phyloP scores from a whole-genome alignment of 371 early-diverging fungal species.

The Chytridium lagenaria region DNA sequence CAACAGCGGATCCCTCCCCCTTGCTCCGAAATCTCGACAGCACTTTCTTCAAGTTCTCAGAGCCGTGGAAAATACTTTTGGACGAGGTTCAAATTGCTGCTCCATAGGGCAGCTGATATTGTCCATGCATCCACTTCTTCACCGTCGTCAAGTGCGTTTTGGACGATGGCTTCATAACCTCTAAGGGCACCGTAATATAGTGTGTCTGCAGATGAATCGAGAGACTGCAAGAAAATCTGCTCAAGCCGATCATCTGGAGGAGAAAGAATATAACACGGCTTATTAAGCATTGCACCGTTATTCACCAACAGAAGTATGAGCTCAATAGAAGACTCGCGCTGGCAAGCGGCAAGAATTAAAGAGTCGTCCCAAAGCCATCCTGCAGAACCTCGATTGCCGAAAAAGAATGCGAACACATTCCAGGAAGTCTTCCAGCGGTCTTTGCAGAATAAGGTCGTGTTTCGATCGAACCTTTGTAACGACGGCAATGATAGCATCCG shows the following conservation, averaged over 20 bases:
- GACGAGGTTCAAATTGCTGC: neutral
- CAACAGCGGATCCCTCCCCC: no score
- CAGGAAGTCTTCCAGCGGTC: neutral
- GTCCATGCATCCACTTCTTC: neutral
- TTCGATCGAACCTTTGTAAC: neutral
- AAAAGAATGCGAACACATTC: neutral
- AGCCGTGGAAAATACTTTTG: no score
- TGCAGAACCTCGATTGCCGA: neutral
- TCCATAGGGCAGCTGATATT: neutral
- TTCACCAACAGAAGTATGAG: neutral
- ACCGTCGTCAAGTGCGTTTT: neutral
- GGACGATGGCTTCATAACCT: neutral
- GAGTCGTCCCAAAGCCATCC: no score
- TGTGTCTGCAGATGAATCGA: neutral
- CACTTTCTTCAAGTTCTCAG: no score
- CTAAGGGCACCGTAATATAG: neutral
- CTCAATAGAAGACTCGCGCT: neutral
- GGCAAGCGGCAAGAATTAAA: neutral
- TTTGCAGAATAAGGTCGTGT: neutral
- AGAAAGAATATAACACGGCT: neutral
- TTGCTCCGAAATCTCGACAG: no score
- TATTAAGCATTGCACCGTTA: neutral
- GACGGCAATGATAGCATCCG: neutral
- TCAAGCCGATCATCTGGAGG: neutral
- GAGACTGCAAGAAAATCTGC: neutral